Evolutionary conservation across 768 basidiomycete species (phyloP).

Genomic region (Melanogaster broomeanus): DNA sequence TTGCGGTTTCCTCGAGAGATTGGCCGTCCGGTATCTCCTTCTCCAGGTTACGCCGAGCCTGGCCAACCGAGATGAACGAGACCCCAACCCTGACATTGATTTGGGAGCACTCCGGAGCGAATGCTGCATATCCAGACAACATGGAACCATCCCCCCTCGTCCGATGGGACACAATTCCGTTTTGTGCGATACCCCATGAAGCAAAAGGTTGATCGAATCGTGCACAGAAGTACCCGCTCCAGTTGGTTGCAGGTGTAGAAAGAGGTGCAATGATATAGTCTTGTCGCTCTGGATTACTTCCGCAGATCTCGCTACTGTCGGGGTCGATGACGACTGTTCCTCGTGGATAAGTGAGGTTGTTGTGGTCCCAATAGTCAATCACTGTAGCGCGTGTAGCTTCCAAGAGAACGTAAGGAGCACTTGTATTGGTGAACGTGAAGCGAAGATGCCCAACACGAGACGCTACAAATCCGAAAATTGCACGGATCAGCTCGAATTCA

Average conservation of each 20-base stretch:
- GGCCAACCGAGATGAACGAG: conserved; percentile 73
- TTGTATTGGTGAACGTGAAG: conserved; percentile 57
- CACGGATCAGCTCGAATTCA: conserved; percentile 1
- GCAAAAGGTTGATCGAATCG: conserved; percentile 51
- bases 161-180: conserved; percentile 37
- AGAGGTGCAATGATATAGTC: conserved; percentile 70
- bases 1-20: conserved; percentile 54
- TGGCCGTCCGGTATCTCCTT: conserved; percentile 48
- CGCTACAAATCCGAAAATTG: conserved; percentile 39
- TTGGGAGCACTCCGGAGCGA: conserved; percentile 33
- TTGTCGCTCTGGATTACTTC: conserved; percentile 67
- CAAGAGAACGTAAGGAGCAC: conserved; percentile 59
- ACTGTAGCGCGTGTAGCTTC: conserved; percentile 67
- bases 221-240: conserved; percentile 56
- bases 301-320: conserved; percentile 51
- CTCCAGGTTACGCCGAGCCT: conserved; percentile 56
- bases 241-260: conserved; percentile 39
- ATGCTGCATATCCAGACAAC: conserved; percentile 53
- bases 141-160: conserved; percentile 41
- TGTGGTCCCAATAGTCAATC: conserved; percentile 50
- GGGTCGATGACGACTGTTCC: conserved; percentile 53
- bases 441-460: conserved; percentile 76
- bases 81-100: conserved; percentile 66
- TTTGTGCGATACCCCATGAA: conserved; percentile 51
- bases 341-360: conserved; percentile 52